phyloP scores from a whole-genome alignment of 208 protist species.

The Kentomonas sorsogonicus region DNA sequence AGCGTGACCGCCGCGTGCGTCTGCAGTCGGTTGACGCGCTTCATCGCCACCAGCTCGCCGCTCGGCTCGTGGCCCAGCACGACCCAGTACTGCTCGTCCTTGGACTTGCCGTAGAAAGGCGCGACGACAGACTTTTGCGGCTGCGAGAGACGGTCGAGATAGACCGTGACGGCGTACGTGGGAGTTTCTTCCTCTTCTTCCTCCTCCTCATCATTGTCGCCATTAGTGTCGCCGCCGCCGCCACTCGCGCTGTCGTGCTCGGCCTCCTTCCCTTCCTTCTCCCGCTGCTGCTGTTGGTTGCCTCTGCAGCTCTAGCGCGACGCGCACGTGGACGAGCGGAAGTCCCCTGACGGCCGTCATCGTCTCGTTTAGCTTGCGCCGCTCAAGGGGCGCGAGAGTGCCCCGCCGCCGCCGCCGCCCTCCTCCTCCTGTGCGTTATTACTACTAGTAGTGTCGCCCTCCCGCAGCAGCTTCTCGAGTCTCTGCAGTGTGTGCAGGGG shows the following conservation, averaged over 20 bases:
- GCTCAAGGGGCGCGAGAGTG: slow-evolving; percentile 37
- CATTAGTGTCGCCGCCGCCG: too few relatives aligned
- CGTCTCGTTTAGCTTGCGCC: slow-evolving; percentile 49
- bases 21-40: slow-evolving; percentile 77
- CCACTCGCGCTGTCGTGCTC: too few relatives aligned
- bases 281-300: slow-evolving; percentile 3
- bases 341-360: slow-evolving; percentile 71
- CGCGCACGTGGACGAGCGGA: slow-evolving; percentile 69
- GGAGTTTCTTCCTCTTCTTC: slow-evolving; percentile 26
- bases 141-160: slow-evolving; percentile 61
- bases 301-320: slow-evolving; percentile 34
- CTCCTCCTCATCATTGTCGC: slow-evolving; percentile 14
- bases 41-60: slow-evolving; percentile 90
- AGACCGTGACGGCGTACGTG: slow-evolving; percentile 45
- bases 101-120: slow-evolving; percentile 84
- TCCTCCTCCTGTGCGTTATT: too few relatives aligned
- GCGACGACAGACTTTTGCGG: slow-evolving; percentile 58
- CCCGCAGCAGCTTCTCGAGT: slow-evolving; percentile 51
- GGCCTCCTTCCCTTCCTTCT: background rate
- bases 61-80: slow-evolving; percentile 74
- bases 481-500: slow-evolving; percentile 29
- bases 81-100: slow-evolving; percentile 92
- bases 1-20: slow-evolving; percentile 43
- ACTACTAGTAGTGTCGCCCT: slow-evolving; percentile 32
- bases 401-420: too few relatives aligned